Conservation (phyloP, 1,139 yeast genomes). For the Suhomyces wounanorum region DNA sequence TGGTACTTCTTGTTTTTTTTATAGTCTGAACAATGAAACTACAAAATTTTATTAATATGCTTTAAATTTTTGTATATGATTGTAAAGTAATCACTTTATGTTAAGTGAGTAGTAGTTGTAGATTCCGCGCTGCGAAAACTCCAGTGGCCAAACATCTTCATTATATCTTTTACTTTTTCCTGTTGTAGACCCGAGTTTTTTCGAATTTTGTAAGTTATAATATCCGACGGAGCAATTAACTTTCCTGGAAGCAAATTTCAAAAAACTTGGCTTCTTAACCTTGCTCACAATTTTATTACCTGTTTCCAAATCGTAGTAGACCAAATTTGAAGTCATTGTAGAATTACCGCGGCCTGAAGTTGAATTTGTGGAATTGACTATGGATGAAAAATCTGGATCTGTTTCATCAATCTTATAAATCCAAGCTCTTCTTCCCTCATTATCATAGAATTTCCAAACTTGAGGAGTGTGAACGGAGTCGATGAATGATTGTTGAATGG, state of each 20-base stretch:
- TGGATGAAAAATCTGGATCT: slow-evolving; percentile 37
- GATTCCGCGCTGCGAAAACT: slow-evolving; percentile 66
- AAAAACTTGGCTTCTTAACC: slow-evolving; percentile 57
- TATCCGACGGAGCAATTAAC: slow-evolving; percentile 60
- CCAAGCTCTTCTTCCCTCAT: slow-evolving; percentile 84
- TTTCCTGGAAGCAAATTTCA: slow-evolving; percentile 65
- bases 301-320: slow-evolving; percentile 62
- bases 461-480: slow-evolving; percentile 32
- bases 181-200: slow-evolving; percentile 12
- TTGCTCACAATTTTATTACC: slow-evolving; percentile 65
- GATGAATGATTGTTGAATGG: slow-evolving; percentile 29
- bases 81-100: slow-evolving; percentile 27
- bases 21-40: background rate
- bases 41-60: background rate
- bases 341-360: slow-evolving; percentile 4
- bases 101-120: slow-evolving; percentile 67
- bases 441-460: slow-evolving; percentile 57
- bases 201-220: slow-evolving; percentile 40
- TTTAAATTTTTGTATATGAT: background rate
- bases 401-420: slow-evolving; percentile 52
- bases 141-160: slow-evolving; percentile 65
- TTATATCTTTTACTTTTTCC: slow-evolving; percentile 24
- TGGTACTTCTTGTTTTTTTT: background rate
- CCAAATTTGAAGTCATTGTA: slow-evolving; percentile 30
- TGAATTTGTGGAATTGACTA: slow-evolving; percentile 23